Percentiles rank a stretch among this genome's conserved stretches.
These are phyloP conservation scores for Tolypocladium capitatum DNA, from an alignment of 2,329 filamentous ascomycete genomes.

Conservation along the genomic window DNA sequence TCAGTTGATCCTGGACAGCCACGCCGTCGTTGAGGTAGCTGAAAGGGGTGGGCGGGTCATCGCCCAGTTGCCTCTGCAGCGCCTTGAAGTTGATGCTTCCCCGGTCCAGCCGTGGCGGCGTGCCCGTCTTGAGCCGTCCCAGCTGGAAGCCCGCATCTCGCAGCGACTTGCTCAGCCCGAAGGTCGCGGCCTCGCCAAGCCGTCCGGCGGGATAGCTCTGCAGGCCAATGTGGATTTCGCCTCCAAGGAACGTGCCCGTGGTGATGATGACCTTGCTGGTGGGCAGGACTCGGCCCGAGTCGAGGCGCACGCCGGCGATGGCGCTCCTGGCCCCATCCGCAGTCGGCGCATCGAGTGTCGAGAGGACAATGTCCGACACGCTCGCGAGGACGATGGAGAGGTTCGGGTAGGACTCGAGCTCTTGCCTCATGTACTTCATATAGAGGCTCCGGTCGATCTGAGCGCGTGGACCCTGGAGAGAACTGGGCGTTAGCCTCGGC, in stretches of 20 bases:
- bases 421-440: conserved; percentile 78
- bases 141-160: conserved; percentile 78
- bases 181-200: conserved; percentile 87
- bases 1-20: conserved; percentile 65
- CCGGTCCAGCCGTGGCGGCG: conserved; percentile 73
- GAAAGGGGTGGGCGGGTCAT: conserved; percentile 78
- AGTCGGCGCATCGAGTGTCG: conserved; percentile 30
- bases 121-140: conserved; percentile 88
- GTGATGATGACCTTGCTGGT: conserved; percentile 83
- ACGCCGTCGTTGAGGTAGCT: conserved; percentile 78
- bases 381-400: conserved; percentile 72
- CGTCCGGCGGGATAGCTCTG: conserved; percentile 75
- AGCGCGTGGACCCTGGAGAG: conserved; percentile 60
- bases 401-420: conserved; percentile 65
- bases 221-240: conserved; percentile 91
- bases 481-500: background rate
- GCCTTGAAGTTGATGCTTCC: conserved; percentile 67
- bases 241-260: conserved; percentile 87
- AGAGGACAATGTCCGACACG: conserved; percentile 75
- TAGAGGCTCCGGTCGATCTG: conserved; percentile 91
- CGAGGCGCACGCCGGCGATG: conserved; percentile 74
- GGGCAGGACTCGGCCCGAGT: conserved; percentile 72
- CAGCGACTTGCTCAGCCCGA: conserved; percentile 82
- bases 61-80: conserved; percentile 64
- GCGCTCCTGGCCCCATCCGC: conserved; percentile 42